These are phyloP conservation scores for Septoria petroselini DNA, from an alignment of 2,329 filamentous ascomycete genomes.

Conservation along the genomic window DNA sequence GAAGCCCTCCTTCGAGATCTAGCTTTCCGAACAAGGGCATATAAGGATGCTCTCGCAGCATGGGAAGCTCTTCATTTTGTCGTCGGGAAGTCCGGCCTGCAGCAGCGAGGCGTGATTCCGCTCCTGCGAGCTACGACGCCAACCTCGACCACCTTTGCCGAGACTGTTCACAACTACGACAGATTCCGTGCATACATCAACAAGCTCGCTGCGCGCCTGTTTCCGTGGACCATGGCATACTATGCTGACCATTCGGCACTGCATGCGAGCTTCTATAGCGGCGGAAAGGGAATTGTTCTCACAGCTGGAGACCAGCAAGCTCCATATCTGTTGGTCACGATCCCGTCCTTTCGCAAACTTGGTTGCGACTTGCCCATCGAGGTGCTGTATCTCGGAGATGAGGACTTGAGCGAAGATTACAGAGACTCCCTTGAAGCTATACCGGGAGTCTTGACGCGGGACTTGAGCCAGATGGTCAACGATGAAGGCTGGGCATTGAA, in stretches of 20 bases:
- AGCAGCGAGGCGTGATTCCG: constrained; percentile 15
- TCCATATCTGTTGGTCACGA: constrained; percentile 45
- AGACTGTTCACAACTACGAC: constrained; percentile 43
- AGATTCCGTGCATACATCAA: constrained; percentile 43
- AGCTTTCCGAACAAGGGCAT: constrained; percentile 18
- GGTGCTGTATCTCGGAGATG: constrained; percentile 45
- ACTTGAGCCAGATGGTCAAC: constrained; percentile 46
- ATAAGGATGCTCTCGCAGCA: constrained; percentile 17
- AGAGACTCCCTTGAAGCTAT: constrained; percentile 44
- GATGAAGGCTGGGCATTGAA: constrained; percentile 46
- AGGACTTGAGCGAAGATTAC: constrained; percentile 45
- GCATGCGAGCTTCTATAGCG: constrained; percentile 34
- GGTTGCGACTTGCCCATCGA: constrained; percentile 44
- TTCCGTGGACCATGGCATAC: constrained; percentile 44
- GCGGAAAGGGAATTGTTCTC: constrained; percentile 46
- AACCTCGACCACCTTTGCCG: not conserved
- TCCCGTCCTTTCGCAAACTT: constrained; percentile 40
- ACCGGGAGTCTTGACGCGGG: constrained; percentile 45
- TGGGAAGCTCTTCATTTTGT: constrained; percentile 23
- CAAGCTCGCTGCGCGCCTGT: constrained; percentile 41
- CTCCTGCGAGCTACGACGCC: constrained; percentile 10
- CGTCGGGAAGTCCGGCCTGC: not conserved
- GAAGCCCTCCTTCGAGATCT: constrained; percentile 22
- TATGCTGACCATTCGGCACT: constrained; percentile 47
- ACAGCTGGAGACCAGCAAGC: constrained; percentile 47